Evolutionary conservation across 2,329 filamentous ascomycete genomes (phyloP).

Genomic region (Fusarium ambrosium): DNA sequence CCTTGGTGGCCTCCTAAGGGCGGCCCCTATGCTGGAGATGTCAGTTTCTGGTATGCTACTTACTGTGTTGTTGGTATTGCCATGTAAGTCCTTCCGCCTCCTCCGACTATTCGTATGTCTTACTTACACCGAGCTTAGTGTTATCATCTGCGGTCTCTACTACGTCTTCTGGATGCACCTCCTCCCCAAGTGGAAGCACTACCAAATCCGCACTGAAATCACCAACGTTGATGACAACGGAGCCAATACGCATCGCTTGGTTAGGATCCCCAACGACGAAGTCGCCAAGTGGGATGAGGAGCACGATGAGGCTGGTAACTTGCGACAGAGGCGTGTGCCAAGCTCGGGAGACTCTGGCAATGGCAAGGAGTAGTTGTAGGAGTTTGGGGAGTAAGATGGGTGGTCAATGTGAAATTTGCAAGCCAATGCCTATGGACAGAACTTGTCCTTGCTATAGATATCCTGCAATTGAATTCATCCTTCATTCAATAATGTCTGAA

Average conservation of each 20-base stretch:
- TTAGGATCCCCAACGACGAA: conserved; percentile 66
- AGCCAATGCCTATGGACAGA: neutral
- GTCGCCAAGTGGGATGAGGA: conserved; percentile 68
- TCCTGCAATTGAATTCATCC: neutral
- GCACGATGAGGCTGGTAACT: conserved; percentile 64
- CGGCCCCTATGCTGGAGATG: conserved; percentile 72
- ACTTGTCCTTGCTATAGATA: neutral
- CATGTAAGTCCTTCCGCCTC: conserved; percentile 63
- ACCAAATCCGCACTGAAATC: conserved; percentile 68
- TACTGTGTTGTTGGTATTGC: conserved; percentile 75
- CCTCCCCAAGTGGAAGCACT: conserved; percentile 66
- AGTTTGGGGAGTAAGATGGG: neutral
- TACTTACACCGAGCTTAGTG: conserved; percentile 48
- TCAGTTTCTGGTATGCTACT: conserved; percentile 81
- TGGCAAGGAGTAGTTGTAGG: neutral
- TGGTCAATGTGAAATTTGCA: neutral
- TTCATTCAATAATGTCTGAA: neutral
- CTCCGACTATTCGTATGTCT: no score
- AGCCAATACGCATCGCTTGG: conserved; percentile 61
- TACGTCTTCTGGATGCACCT: conserved; percentile 71
- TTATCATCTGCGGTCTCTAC: conserved; percentile 67
- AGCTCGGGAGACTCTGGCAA: conserved; percentile 1
- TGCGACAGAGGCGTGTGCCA: neutral
- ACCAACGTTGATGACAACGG: conserved; percentile 58
- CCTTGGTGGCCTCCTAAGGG: conserved; percentile 78